Base-by-base conservation (phyloP, 192 early-diverging fungal genomes). In the Neocallimastix lanati region DNA sequence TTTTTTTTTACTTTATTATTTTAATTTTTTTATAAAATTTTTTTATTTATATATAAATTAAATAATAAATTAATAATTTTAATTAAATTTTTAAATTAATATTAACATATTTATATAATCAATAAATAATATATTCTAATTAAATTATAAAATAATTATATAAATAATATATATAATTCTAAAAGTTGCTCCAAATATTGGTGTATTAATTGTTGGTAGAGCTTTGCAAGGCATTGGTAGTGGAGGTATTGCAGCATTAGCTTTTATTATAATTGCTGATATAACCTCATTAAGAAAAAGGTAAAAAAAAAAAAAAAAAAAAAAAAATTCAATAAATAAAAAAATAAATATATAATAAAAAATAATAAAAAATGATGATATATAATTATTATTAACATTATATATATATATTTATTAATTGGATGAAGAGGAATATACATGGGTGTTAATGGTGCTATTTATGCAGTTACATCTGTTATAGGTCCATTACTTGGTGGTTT, bases 401-500 rank as follows among this genome's bases (percentile, higher is more conserved):
- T 16, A 21, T 50, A 16, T 50, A 21, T 16, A 16, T 50, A 21
- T 50, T 4, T 21, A 50, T 14, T 13, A 12, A 38, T 38, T 21
- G 1, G 3, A 16, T 50, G 21, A 3, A 50, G 40, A 50, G 40
- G 40, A 21, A 16, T 50, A 50, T 50, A 50, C 6, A 50, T 50
- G 40, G 40, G 40, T 16, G 83, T 90, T 15, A 82, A 90, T 16
- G 87, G 88, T 12, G 87, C 84, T 37, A 85, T 91, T 37, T 94
- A 86, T 82, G 89, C 88, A 2, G 76, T 94, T 13, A 87, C 91
- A 0, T 88, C 91, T 3, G 90, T 93, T 6, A 79, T 94, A 18
- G 96, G 94, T 4, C 94, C 96, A 0, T 85, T 96, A 15, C 78
- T 95, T 12, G 96, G 96, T 78, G 96, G 96, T 29, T 83, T 91